Base-by-base conservation (phyloP, 2,329 filamentous ascomycete species). In the Aspergillus quadricinctus region DNA sequence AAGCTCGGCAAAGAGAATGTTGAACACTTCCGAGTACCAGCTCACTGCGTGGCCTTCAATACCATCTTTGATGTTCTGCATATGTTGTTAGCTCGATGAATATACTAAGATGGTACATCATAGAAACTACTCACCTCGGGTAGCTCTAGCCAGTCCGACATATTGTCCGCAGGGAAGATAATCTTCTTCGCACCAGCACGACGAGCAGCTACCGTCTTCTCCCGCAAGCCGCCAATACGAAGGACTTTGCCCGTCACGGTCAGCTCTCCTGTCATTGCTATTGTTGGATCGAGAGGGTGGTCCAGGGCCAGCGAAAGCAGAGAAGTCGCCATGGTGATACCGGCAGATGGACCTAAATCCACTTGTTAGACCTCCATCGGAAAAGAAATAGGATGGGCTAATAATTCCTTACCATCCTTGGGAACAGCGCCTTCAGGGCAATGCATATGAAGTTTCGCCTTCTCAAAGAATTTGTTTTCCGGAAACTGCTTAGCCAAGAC, bases 301-400 rank as follows among this genome's bases (percentile, higher is more conserved):
- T 96, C 85, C 41, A 97, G 78, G 8, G 91, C 93, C 59, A 99
- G 80, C 52, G 89, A 93, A 51, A 99, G 80, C 66, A 99, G 77
- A 57, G 89, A 92, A 6, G 92, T 96, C n/a, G 94, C 89, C 94
- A 99, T 99, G 6, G 94, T 99, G 69, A 99, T 94, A 71, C 94
- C 94, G 21, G 94, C 94, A 49, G 88, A 92, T 4, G 90, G 90
- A 0, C 89, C 77, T 79, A 46, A 41, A 53, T 46, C 31, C 29
- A 49, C 55, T 50, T 45, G 54, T 65, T 57, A 64, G 55, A 28
- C 21, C 40, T 53, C 48, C 49, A 45, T 31, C 28, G 35, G 5
- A 43, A 43, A 52, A 17, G 52, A 55, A 27, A 6, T 35, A 55
- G 17, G 49, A 55, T 35, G 5, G 14, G 31, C 31, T 17, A 14